Evolutionary conservation across 495 filamentous ascomycete genomes (phyloP).

Genomic region (Penicillium atrosanguineum): DNA sequence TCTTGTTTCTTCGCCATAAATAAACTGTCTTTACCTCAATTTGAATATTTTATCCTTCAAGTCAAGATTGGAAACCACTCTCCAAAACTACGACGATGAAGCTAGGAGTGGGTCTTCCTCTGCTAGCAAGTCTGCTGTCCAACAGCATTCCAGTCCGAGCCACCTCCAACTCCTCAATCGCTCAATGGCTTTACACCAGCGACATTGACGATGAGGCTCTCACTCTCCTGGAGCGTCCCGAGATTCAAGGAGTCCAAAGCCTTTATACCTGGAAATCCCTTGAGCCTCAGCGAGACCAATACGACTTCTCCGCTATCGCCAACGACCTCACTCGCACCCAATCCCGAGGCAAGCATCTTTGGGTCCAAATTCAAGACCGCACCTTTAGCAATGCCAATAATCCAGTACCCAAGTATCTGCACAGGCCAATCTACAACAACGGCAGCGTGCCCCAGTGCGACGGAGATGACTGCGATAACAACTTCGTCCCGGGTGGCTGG

Average conservation of each 20-base stretch:
- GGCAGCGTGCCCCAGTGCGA: slow-evolving; percentile 5
- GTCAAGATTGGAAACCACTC: no score
- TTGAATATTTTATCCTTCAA: no score
- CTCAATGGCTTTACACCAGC: slow-evolving; percentile 5
- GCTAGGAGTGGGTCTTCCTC: no score
- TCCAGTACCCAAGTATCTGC: slow-evolving; percentile 1
- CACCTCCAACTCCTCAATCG: neutral
- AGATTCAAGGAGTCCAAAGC: slow-evolving; percentile 4
- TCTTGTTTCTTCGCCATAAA: no score
- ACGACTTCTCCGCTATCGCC: slow-evolving; percentile 4
- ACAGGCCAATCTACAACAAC: slow-evolving; percentile 2
- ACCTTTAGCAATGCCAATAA: neutral
- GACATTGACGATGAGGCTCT: slow-evolving; percentile 2
- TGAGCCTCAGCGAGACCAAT: neutral
- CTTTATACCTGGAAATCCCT: slow-evolving; percentile 6
- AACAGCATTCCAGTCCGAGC: no score
- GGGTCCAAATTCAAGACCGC: slow-evolving; percentile 3
- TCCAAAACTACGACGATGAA: no score
- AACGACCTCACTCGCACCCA: neutral
- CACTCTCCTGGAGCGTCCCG: neutral
- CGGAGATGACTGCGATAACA: slow-evolving; percentile 1
- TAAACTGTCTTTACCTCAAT: no score
- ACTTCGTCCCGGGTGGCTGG: slow-evolving; percentile 3
- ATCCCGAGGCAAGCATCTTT: slow-evolving; percentile 3
- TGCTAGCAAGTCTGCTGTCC: no score